These are phyloP conservation scores for Vanrija humicola DNA, from an alignment of 1,284 basidiomycete species.

Conservation along the genomic window DNA sequence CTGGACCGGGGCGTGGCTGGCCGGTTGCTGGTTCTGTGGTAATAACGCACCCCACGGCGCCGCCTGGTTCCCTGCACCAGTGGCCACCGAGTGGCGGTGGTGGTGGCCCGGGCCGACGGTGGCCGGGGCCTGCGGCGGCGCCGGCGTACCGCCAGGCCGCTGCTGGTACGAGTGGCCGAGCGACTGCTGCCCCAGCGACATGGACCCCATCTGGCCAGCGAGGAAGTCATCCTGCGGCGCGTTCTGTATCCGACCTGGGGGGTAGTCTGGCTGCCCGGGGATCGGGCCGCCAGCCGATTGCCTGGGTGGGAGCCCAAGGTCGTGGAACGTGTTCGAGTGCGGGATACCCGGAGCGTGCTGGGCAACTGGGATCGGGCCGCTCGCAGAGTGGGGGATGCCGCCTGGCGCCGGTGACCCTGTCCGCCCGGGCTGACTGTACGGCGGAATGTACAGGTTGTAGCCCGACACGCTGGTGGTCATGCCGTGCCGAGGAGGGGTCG, in stretches of 20 bases:
- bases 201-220: conserved; percentile 33
- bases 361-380: not conserved
- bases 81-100: conserved; percentile 35
- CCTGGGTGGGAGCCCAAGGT: conserved; percentile 38
- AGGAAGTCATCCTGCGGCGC: conserved; percentile 29
- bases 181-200: conserved; percentile 33
- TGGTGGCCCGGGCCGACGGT: conserved; percentile 4
- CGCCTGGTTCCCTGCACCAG: conserved; percentile 4
- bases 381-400: not conserved
- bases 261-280: conserved; percentile 15
- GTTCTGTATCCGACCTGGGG: conserved; percentile 26
- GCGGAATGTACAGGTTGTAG: conserved; percentile 45
- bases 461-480: conserved; percentile 39
- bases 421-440: conserved; percentile 29
- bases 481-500: conserved; percentile 12
- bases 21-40: conserved; percentile 22
- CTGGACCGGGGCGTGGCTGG: not conserved
- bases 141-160: not conserved
- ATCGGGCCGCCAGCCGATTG: conserved; percentile 5
- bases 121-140: not conserved
- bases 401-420: conserved; percentile 10
- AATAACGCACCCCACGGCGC: conserved; percentile 34
- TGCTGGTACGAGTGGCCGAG: not conserved
- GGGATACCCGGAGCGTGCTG: not conserved
- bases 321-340: conserved; percentile 27